Percentiles rank a stretch among this genome's conserved stretches.
phyloP scores from a whole-genome alignment of 225 moss, liverwort and hornwort genomes.

The Rhytidiadelphus loreus region DNA sequence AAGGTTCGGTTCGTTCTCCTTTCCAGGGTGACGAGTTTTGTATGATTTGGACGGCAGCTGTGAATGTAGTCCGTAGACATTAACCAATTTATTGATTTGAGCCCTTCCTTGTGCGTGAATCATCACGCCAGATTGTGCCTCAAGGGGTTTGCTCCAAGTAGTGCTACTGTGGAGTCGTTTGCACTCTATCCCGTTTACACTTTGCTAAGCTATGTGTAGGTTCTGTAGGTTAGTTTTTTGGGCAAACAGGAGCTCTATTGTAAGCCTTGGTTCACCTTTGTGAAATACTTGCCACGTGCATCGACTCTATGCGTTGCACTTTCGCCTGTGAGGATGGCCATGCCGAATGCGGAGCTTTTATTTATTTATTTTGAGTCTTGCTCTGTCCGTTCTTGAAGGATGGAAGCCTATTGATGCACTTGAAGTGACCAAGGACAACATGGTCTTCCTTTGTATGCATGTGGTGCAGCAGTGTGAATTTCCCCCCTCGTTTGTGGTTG shows the following conservation, averaged over 20 bases:
- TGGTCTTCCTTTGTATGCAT: background rate
- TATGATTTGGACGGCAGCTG: constrained; percentile 18
- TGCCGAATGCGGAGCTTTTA: background rate
- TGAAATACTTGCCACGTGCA: constrained; percentile 21
- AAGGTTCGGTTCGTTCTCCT: background rate
- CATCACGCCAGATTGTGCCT: constrained; percentile 43
- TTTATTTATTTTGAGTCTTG: background rate
- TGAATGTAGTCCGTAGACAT: constrained; percentile 17
- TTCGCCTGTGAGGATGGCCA: background rate
- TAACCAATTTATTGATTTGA: constrained; percentile 31
- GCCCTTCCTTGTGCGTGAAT: constrained; percentile 47
- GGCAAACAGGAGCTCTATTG: constrained; percentile 14
- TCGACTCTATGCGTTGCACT: background rate
- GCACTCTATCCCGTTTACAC: constrained; percentile 12
- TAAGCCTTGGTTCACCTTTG: constrained; percentile 29
- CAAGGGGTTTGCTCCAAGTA: constrained; percentile 14
- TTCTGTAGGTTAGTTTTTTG: constrained; percentile 8
- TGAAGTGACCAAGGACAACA: background rate
- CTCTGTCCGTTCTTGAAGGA: background rate
- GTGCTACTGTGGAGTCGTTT: constrained; percentile 7
- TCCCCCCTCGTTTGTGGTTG: background rate
- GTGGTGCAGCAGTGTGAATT: background rate
- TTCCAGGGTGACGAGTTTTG: constrained; percentile 2
- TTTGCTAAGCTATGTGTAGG: constrained; percentile 21
- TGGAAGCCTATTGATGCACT: background rate